Evolutionary conservation across 805 yeast species (phyloP), one percentile per base, ranked within the genome.

Genomic region (Tetrapisispora nanseiensis): DNA sequence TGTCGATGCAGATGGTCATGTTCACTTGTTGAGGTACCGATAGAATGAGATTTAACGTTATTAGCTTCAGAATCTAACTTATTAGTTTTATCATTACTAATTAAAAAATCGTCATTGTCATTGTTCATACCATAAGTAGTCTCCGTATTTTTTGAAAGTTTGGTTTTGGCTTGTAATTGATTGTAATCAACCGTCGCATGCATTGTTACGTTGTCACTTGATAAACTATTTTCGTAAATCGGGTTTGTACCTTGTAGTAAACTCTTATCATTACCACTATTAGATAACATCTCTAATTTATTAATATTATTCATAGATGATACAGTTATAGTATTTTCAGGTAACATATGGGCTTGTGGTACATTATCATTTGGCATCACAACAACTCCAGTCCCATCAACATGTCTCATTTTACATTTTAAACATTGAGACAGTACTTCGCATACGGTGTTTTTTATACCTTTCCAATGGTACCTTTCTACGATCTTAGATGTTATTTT

Each of bases 401-500:
- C 50, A 35, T 56, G 56, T 40, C 65, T 55, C 46, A 77, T 80
- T 30, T 81, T 68, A 60, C 97, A 90, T 39, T 77, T 81, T 2
- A 71, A 68, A 59, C 97, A 92, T 46, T 78, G 75, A 42, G 80
- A 70, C 41, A 89, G 79, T 1, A 86, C 90, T 24, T 78, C 76
- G 1, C 83, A 79, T 1, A 85, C 96, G 0, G 95, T 86, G 43
- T 78, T 86, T 62, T 92, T 89, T 48, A 90, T 83, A 40, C 95
- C 75, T 1, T 86, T 76, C 97, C 97, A 90, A 60, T 86, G 95
- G 52, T 83, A 90, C 51, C 75, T 74, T 47, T 83, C 92, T 1
- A 89, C 75, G 15, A 92, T 75, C 15, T 74, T 65, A 0, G 90
- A 67, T 0, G 96, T 87, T 2, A 95, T 80, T 55, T 81, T 85